Percentiles rank a stretch among this genome's conserved stretches.
These are phyloP conservation scores for Lachancea meyersii DNA, from an alignment of 805 yeast species.

Conservation along the genomic window DNA sequence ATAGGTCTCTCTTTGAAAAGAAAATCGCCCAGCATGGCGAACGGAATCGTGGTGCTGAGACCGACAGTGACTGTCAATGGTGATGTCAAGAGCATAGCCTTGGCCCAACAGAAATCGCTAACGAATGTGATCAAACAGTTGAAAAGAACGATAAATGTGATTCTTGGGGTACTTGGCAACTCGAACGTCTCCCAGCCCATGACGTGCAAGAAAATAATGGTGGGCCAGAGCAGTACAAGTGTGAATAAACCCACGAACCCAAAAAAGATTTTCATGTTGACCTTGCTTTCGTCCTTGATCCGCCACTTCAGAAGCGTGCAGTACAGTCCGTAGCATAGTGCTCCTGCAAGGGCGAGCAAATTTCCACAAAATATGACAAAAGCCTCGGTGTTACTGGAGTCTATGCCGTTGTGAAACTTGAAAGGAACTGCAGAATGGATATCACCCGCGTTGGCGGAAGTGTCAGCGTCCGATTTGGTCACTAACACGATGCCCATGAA, in stretches of 20 bases:
- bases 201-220: constrained; percentile 58
- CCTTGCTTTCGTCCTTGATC: constrained; percentile 64
- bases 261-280: constrained; percentile 83
- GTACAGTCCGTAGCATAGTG: constrained; percentile 85
- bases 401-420: constrained; percentile 16
- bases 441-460: constrained; percentile 11
- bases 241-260: constrained; percentile 93
- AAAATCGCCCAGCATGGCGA: constrained; percentile 89
- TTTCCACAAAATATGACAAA: constrained; percentile 57
- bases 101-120: constrained; percentile 93
- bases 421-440: constrained; percentile 11
- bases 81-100: constrained; percentile 86
- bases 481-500: constrained; percentile 76
- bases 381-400: constrained; percentile 24
- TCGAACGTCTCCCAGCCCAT: constrained; percentile 64
- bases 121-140: constrained; percentile 77
- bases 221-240: constrained; percentile 73
- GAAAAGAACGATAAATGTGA: constrained; percentile 47
- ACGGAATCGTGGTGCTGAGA: constrained; percentile 83
- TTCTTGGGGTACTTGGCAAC: constrained; percentile 51
- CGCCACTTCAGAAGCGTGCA: constrained; percentile 74
- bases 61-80: constrained; percentile 97
- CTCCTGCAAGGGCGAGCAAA: constrained; percentile 72
- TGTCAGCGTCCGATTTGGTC: constrained; percentile 56
- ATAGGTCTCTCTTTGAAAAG: constrained; percentile 59